Evolutionary conservation across 805 yeast species (phyloP).

Genomic region (Ogataea trehaloabstinens): DNA sequence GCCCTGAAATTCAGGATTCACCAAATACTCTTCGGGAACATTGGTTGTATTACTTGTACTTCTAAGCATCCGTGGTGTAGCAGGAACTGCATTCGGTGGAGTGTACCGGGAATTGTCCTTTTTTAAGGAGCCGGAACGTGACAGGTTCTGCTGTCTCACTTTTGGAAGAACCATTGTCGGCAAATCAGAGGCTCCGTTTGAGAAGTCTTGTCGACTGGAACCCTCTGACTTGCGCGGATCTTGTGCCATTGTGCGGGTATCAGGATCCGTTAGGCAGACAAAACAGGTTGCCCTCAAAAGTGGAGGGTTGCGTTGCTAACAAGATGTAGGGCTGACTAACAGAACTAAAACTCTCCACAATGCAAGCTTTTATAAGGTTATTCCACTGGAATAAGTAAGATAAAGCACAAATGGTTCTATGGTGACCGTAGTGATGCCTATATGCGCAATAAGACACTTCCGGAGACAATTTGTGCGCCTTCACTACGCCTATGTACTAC

Average conservation of each 20-base stretch:
- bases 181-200: constrained; percentile 6
- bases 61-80: constrained; percentile 69
- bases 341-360: no score
- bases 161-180: constrained; percentile 22
- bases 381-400: no score
- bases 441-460: no score
- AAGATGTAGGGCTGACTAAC: no score
- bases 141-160: constrained; percentile 19
- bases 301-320: constrained; percentile 2
- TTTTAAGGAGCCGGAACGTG: constrained; percentile 22
- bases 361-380: no score
- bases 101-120: constrained; percentile 10
- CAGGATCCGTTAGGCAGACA: no score
- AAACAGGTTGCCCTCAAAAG: constrained; percentile 2
- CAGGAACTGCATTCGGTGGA: constrained; percentile 46
- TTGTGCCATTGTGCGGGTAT: neutral
- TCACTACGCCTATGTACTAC: no score
- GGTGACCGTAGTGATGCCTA: no score
- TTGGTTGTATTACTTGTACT: constrained; percentile 41
- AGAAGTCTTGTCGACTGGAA: constrained; percentile 2
- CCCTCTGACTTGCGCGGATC: neutral
- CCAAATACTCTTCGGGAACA: constrained; percentile 24
- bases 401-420: no score
- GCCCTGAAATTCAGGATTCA: constrained; percentile 18
- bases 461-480: no score